Evolutionary conservation across 306 rosid genomes (phyloP), one percentile per base, ranked within the genome.

Genomic region (Gillenia trifoliata): DNA sequence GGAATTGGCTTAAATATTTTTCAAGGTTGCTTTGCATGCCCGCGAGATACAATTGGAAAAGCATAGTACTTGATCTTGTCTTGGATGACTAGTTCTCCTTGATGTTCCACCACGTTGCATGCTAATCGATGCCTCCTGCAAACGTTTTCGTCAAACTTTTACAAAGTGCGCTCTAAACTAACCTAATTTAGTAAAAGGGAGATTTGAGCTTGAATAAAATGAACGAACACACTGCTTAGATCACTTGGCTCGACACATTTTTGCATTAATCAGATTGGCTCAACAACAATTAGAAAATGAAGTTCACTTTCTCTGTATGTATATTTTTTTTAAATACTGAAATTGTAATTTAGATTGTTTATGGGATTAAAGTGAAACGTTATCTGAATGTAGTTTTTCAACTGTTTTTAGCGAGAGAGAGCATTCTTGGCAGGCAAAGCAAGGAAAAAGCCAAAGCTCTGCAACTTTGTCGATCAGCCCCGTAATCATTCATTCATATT

Each of bases 21-120:
- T 77, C 43, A 76, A 82, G 82, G 45, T 82, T 75, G 76, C 88
- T 77, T 85, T 74, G 79, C 77, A 79, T 67, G 57, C 73, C 70
- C 64, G 70, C 83, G 56, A 68, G 76, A 68, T 74, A 38, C 78
- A 49, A 49, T 30, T 16, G 66, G 12, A 62, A 62, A 9, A 15
- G n/a, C 19, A 9, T 6, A 2, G 11, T 30, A 62, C 38, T 60
- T 62, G 23, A 15, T 62, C 40, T 62, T 62, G 5, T 30, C 40
- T 16, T 62, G 66, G 36, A 62, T 4, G 6, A 29, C 22, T 28
- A 29, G 40, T 29, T 23, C 64, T 59, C 66, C 20, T 61, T 29
- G 17, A 61, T 29, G 19, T 60, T 60, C 65, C 33, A 25, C 63
- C 31, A 1, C 13, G 13, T 57, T 57, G 5, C 22, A 61, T 29